These are phyloP conservation scores for Parasarocladium wereldwijsianum DNA, from an alignment of 2,329 filamentous ascomycete species.

Conservation along the genomic window DNA sequence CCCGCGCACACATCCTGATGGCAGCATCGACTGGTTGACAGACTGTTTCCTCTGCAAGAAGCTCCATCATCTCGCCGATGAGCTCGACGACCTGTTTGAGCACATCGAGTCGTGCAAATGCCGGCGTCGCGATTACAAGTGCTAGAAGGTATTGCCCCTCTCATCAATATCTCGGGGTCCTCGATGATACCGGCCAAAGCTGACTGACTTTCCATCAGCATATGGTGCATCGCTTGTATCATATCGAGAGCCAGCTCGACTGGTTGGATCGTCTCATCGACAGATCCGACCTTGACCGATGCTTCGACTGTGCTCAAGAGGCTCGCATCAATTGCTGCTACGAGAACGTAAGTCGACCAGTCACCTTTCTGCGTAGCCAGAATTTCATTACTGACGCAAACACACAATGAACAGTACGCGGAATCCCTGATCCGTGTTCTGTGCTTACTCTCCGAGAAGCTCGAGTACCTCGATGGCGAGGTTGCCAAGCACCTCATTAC, in stretches of 20 bases:
- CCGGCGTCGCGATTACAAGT: slow-evolving; percentile 9
- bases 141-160: slow-evolving; percentile 11
- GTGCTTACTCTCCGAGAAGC: slow-evolving; percentile 11
- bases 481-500: slow-evolving; percentile 14
- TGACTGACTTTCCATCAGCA: slow-evolving; percentile 8
- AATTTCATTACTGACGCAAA: too few relatives aligned
- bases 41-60: slow-evolving; percentile 11
- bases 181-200: background rate
- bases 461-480: slow-evolving; percentile 12
- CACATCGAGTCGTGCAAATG: slow-evolving; percentile 9
- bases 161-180: background rate
- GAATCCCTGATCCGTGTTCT: slow-evolving; percentile 14
- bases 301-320: slow-evolving; percentile 12
- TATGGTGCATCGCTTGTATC: slow-evolving; percentile 11
- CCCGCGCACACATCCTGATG: too few relatives aligned
- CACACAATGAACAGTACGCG: slow-evolving; percentile 12
- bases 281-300: slow-evolving; percentile 12
- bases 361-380: too few relatives aligned
- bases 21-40: too few relatives aligned
- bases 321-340: slow-evolving; percentile 13
- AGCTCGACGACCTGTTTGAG: slow-evolving; percentile 11
- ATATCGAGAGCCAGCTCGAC: slow-evolving; percentile 14
- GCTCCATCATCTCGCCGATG: slow-evolving; percentile 11
- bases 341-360: slow-evolving; percentile 9
- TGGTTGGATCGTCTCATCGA: slow-evolving; percentile 13